Evolutionary conservation across 2,329 filamentous ascomycete genomes (phyloP).

Genomic region (Fusarium denticulatum): DNA sequence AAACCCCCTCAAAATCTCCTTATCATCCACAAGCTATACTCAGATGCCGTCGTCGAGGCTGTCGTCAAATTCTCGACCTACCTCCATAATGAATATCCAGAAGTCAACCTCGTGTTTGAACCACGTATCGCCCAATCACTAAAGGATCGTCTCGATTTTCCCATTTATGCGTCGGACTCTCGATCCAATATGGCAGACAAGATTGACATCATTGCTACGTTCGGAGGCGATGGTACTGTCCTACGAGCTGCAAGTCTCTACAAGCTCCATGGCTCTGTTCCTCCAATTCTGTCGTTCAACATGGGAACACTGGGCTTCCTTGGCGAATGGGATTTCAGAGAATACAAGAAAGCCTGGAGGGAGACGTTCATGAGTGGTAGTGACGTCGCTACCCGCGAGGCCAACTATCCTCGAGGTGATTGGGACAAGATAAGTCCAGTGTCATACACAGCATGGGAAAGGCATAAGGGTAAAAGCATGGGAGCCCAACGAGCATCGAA

Average conservation of each 20-base stretch:
- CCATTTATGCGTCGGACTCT: constrained; percentile 70
- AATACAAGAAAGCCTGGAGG: constrained; percentile 91
- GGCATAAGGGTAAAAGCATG: constrained; percentile 82
- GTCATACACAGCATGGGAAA: constrained; percentile 68
- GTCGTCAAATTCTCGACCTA: constrained; percentile 72
- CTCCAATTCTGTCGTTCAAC: constrained; percentile 92
- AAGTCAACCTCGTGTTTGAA: constrained; percentile 85
- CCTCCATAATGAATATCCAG: constrained; percentile 81
- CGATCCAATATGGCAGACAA: constrained; percentile 73
- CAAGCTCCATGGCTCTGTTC: constrained; percentile 81
- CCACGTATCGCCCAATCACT: constrained; percentile 76
- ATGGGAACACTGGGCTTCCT: constrained; percentile 97
- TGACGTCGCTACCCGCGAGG: constrained; percentile 59
- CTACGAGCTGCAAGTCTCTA: constrained; percentile 63
- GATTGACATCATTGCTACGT: constrained; percentile 87
- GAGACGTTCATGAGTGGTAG: constrained; percentile 88
- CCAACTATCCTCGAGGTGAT: constrained; percentile 48
- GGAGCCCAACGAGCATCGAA: constrained; percentile 78
- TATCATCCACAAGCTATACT: constrained; percentile 67
- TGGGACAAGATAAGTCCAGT: constrained; percentile 34
- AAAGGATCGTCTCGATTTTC: constrained; percentile 76
- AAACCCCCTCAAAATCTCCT: constrained; percentile 66
- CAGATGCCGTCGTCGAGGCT: constrained; percentile 62
- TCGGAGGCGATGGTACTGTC: constrained; percentile 78
- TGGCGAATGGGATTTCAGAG: constrained; percentile 94